A percentile compares a stretch with the other conserved stretches of the same genome.
phyloP scores from a whole-genome alignment of 441 rosid genomes.

The Corymbia calophylla region DNA sequence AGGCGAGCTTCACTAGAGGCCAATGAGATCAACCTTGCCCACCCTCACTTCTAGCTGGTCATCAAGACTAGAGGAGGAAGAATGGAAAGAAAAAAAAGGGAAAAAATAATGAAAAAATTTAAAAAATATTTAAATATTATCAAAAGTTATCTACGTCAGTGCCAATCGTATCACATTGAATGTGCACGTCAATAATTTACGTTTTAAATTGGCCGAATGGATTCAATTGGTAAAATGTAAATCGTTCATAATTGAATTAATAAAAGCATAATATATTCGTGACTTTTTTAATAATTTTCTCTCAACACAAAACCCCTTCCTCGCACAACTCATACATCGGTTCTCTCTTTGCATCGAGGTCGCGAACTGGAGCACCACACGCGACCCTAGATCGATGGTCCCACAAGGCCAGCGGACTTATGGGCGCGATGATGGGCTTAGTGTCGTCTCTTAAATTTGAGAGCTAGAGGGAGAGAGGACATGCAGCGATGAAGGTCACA shows the following conservation, averaged over 20 bases:
- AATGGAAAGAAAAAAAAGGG: rapidly evolving
- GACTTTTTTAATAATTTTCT: no score
- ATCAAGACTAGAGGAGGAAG: neutral
- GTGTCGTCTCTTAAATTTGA: neutral
- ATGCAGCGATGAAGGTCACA: neutral
- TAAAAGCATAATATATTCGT: rapidly evolving
- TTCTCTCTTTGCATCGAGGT: neutral
- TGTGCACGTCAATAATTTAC: rapidly evolving
- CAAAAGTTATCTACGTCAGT: rapidly evolving
- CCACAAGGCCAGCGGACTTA: neutral
- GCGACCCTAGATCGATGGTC: neutral
- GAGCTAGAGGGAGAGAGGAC: neutral
- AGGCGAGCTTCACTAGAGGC: neutral
- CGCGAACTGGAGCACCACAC: neutral
- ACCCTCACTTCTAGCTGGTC: neutral
- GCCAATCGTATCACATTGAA: rapidly evolving
- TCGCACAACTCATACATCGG: neutral
- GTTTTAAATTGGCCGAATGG: rapidly evolving
- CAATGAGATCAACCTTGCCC: rapidly evolving
- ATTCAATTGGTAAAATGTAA: rapidly evolving
- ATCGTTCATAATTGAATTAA: no score
- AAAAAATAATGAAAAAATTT: no score
- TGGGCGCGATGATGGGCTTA: neutral
- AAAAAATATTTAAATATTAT: no score
- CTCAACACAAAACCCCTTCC: rapidly evolving